Conservation (phyloP, 129 eudicot species). For the Rutidosis leptorrhynchoides region DNA sequence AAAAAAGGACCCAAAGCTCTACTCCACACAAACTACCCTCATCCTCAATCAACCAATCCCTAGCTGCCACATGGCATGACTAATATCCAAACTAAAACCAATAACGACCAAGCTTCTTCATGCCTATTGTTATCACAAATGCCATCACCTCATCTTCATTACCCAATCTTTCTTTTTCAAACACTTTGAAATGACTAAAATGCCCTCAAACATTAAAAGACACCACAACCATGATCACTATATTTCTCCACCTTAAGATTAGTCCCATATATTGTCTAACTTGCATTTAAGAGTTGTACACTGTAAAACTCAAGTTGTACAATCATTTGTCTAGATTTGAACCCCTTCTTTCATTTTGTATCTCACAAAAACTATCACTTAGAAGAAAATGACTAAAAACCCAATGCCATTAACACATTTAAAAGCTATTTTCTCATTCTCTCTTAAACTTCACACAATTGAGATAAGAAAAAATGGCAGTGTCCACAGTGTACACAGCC, state of each 20-base stretch:
- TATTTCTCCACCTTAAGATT: slow-evolving; percentile 25
- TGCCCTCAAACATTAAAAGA: slow-evolving; percentile 14
- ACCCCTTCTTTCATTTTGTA: slow-evolving; percentile 30
- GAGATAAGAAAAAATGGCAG: slow-evolving; percentile 61
- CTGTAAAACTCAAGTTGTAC: slow-evolving; percentile 21
- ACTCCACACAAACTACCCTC: slow-evolving; percentile 50
- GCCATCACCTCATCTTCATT: slow-evolving; percentile 55
- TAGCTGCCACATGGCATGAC: slow-evolving; percentile 57
- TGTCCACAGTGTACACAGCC: slow-evolving; percentile 63
- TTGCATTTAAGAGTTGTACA: slow-evolving; percentile 18
- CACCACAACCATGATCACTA: slow-evolving; percentile 19
- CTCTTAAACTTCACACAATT: slow-evolving; percentile 5
- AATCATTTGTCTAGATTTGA: neutral
- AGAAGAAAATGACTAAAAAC: slow-evolving; percentile 26
- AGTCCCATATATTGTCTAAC: slow-evolving; percentile 16
- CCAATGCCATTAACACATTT: slow-evolving; percentile 30
- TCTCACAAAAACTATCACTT: slow-evolving; percentile 42
- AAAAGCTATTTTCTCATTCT: slow-evolving; percentile 28
- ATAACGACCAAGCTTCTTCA: slow-evolving; percentile 67
- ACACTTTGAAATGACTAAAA: slow-evolving; percentile 22
- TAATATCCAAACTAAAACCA: slow-evolving; percentile 62
- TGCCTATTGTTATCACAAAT: slow-evolving; percentile 42
- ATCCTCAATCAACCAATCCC: slow-evolving; percentile 57
- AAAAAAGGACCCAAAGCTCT: slow-evolving; percentile 34
- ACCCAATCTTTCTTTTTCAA: slow-evolving; percentile 31